Base-by-base conservation (phyloP, 139 green algal genomes). In the Micractinium conductrix region DNA sequence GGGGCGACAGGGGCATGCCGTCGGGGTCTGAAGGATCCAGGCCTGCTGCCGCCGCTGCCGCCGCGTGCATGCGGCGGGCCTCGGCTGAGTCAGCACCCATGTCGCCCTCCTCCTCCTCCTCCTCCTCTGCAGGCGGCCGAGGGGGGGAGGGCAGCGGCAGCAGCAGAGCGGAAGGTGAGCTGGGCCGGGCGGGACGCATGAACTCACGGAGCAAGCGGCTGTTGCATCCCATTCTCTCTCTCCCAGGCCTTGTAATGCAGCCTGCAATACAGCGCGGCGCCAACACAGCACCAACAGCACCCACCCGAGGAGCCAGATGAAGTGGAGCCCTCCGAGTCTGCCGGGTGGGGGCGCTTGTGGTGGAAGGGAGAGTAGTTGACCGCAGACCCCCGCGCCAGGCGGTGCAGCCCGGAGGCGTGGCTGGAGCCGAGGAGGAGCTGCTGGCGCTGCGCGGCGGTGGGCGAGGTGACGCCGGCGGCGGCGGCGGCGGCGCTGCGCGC, bases 291-390 rank as follows among this genome's bases (percentile, higher is more conserved):
- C 38, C 72, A 28, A 7, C 26, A 6, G 24, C 42, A 45, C 73
- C 35, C 38, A 55, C 74, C 74, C 38, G 75, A 81, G 26, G 75
- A 81, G 35, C 19, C 75, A 33, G 22, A 42, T 53, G 75, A 81
- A 14, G 75, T 72, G 24, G 45, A 65, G n/a, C 53, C 37, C 37
- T 81, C 75, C 5, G 53, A 72, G 75, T 81, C 75, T 4, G 75
- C 75, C 5, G 75, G 75, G 53, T 81, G 75, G 44, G 75, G 75
- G 12, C 75, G 71, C 43, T 60, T 63, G 44, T 81, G 50, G 55
- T 72, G 75, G 58, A 87, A 87, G 69, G 83, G 83, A 1, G 83
- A 87, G 40, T 76, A 62, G 48, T 22, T 65, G 30, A 82, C 84
- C 10, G 78, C 44, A 2, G 75, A 84, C 60, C 37, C 44, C 0